Base-by-base conservation (phyloP, 805 yeast species). In the Myxozyma monticola region DNA sequence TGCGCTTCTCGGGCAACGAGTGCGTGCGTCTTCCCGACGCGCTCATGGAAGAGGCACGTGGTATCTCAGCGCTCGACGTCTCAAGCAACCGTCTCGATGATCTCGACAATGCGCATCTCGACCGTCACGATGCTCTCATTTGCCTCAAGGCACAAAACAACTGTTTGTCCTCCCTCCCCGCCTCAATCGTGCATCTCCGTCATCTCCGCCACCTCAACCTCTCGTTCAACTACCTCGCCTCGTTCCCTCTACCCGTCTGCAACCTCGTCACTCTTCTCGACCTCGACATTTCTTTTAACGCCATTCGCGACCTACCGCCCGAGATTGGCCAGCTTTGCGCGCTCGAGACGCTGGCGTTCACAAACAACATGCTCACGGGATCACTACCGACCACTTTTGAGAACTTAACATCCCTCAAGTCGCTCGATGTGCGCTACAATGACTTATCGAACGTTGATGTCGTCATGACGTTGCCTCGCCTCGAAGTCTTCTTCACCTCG, bases 281-380 rank as follows among this genome's bases (percentile, higher is more conserved):
- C 46, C 72, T 93, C 56, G 95, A 91, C 63, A 63, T 91, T 37
- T 86, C 96, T 0, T 90, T 88, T 68, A 93, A 93, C 66, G 78
- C 79, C 44, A 77, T 93, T 25, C 68, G 75, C 2, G 51, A 52
- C 2, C 59, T 93, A 1, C 95, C 97, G 0, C 73, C 68, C 10
- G 74, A 81, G 2, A 75, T 88, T 28, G 78, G 81, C 14, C 72
- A 76, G 20, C 69, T 91, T 52, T 71, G 68, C 1, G 78, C 81
- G 22, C 71, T 93, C 37, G 82, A 81, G 41, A 82, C 80, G 53
- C 74, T 91, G 57, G 84, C 84, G 59, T 68, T 90, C 37, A 83
- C 90, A 29, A 88, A 89, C 48, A 90, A 90, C 62, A 76, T 74
- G 49, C 70, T 90, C 42, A 61, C 71, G 22, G 76, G 77, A 36